These are phyloP conservation scores for Capniomyces stellatus DNA, from an alignment of 371 early-diverging fungal genomes.

Conservation along the genomic window DNA sequence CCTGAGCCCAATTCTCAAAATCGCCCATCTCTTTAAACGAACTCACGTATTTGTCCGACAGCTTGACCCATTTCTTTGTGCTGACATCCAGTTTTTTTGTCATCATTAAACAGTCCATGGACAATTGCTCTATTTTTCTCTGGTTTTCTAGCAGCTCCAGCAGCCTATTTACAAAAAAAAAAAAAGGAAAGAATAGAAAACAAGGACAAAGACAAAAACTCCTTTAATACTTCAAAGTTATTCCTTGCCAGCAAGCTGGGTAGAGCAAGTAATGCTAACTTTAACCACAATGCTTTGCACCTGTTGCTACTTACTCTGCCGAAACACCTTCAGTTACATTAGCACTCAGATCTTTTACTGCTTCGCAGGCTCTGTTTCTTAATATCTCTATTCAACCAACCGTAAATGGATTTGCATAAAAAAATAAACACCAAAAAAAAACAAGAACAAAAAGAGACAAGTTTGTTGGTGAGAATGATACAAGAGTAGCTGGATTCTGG, in stretches of 20 bases:
- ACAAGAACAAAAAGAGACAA: background rate
- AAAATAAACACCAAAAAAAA: background rate
- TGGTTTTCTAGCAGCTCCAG: constrained; percentile 11
- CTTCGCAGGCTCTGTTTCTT: too few relatives aligned
- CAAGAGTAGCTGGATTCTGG: too few relatives aligned
- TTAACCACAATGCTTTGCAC: too few relatives aligned
- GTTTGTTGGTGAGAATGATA: background rate
- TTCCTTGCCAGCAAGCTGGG: too few relatives aligned
- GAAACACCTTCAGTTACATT: too few relatives aligned
- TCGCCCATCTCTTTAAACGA: constrained; percentile 52
- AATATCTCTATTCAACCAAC: too few relatives aligned
- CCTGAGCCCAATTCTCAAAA: constrained; percentile 59
- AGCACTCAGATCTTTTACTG: too few relatives aligned
- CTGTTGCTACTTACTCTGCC: too few relatives aligned
- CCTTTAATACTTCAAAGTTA: background rate
- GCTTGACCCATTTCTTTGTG: constrained; percentile 15
- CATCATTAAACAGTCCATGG: constrained; percentile 14
- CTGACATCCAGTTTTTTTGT: constrained; percentile 13
- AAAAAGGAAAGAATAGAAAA: background rate
- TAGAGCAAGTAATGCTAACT: too few relatives aligned
- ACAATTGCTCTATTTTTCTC: constrained; percentile 13
- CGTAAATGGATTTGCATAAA: background rate
- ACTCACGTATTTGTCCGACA: constrained; percentile 17
- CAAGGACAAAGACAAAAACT: background rate
- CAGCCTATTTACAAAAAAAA: background rate